Evolutionary conservation across 352 stramenopile species (phyloP), one percentile per base, ranked within the genome.

Genomic region (Peronospora destructor): DNA sequence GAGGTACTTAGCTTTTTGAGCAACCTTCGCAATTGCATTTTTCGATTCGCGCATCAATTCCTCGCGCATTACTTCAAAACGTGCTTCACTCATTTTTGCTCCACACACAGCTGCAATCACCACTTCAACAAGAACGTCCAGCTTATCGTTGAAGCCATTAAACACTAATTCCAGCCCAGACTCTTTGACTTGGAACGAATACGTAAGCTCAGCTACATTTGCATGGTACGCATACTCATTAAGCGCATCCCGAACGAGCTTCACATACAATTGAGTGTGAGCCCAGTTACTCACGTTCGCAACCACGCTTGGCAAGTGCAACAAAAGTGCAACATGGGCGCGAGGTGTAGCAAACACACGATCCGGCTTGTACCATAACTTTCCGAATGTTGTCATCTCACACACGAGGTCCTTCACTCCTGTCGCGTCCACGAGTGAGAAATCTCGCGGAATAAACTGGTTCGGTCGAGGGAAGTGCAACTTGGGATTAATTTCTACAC

Each of bases 91-190:
- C n/a, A 87, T 64, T 33, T 68, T 45, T 5, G 71, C 73, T 8
- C 56, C 57, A 50, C 82, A 84, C 7, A 89, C 45, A 32, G 72
- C 68, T 2, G 68, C 36, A 36, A 80, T 51, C 21, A 90, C 73
- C n/a, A 84, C 68, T 19, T 85, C 49, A 10, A 86, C 72, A 36
- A 90, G 60, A 33, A 79, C n/a, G 12, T 66, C 51, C 14, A 88
- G 54, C 41, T 90, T 90, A 49, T 90, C 72, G 47, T 84, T 87
- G 38, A 85, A 90, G 11, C 79, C 79, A n/a, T 74, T 73, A 51
- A 84, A 81, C 28, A 85, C 53, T 19, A 90, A 57, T 53, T 88
- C 74, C 29, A 90, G 38, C 0, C 72, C 74, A 10, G 58, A 67
- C 12, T 86, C 79, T 30, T 83, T 88, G 2, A 85, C 61, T 13